phyloP scores from a whole-genome alignment of 73 alveolate species.

The Paramecium primaurelia region DNA sequence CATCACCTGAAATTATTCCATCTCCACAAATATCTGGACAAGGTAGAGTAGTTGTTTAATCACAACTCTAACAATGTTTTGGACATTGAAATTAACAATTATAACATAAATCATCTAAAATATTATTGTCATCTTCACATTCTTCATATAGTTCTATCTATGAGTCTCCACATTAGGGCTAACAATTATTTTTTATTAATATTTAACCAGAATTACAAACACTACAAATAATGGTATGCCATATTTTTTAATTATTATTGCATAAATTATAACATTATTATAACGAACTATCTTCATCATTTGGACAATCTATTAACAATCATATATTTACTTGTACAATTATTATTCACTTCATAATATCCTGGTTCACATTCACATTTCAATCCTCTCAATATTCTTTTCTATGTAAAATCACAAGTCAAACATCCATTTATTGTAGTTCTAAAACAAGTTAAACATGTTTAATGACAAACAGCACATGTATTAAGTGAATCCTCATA shows the following conservation, averaged over 20 bases:
- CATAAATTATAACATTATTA: background rate
- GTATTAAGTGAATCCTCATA: background rate
- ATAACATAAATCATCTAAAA: background rate
- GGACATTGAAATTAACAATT: background rate
- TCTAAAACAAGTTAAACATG: background rate
- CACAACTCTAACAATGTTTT: background rate
- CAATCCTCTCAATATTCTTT: background rate
- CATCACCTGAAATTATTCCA: background rate
- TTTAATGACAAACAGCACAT: background rate
- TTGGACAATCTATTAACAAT: background rate
- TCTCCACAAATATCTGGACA: slow-evolving; percentile 16
- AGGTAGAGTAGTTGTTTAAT: background rate
- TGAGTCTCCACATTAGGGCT: background rate
- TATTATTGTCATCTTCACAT: background rate
- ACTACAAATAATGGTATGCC: background rate
- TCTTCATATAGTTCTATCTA: background rate
- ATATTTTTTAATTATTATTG: background rate
- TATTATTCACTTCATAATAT: background rate
- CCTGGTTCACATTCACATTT: background rate
- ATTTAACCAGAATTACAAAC: background rate
- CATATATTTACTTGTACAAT: background rate
- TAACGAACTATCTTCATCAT: background rate
- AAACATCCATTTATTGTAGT: background rate
- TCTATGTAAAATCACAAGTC: background rate
- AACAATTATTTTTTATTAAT: background rate